phyloP scores from a whole-genome alignment of 805 yeast species.

The Metschnikowia gelsemii region DNA sequence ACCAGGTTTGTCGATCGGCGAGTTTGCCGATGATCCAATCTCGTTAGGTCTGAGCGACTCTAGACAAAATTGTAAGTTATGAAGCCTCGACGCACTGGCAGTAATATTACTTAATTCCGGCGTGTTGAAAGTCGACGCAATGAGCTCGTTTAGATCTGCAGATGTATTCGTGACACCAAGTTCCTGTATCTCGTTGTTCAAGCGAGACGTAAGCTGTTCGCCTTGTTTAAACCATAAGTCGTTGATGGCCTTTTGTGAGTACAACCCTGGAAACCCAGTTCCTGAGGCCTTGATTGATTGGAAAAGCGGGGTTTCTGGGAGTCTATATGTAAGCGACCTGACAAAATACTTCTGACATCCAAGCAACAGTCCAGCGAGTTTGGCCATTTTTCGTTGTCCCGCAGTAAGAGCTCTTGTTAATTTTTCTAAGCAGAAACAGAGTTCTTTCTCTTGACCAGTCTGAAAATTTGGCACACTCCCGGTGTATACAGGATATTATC shows the following conservation, averaged over 20 bases:
- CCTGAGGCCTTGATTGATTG: constrained; percentile 28
- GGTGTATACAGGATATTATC: too few species aligned
- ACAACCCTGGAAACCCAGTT: constrained; percentile 49
- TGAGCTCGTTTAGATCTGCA: constrained; percentile 31
- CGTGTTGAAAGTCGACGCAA: constrained; percentile 43
- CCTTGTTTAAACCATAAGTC: constrained; percentile 53
- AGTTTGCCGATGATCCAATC: neutral
- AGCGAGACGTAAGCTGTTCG: constrained; percentile 34
- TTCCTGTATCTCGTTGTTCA: constrained; percentile 38
- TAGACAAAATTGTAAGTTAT: constrained; percentile 49
- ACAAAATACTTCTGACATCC: constrained; percentile 1
- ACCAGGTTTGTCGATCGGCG: constrained; percentile 15
- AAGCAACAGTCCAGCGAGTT: constrained; percentile 5
- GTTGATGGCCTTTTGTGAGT: constrained; percentile 46
- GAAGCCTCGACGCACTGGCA: constrained; percentile 46
- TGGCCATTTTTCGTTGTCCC: neutral
- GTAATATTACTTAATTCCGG: constrained; percentile 46
- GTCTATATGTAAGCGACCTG: constrained; percentile 31
- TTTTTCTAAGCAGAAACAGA: neutral
- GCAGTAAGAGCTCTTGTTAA: neutral
- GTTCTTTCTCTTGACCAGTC: neutral
- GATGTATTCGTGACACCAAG: constrained; percentile 30
- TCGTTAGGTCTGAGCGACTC: constrained; percentile 40
- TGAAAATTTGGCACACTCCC: constrained; percentile 7
- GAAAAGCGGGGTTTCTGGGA: constrained; percentile 34